Evolutionary conservation across 2,329 filamentous ascomycete species (phyloP).

Genomic region (Ploettnerulaceae sp.): DNA sequence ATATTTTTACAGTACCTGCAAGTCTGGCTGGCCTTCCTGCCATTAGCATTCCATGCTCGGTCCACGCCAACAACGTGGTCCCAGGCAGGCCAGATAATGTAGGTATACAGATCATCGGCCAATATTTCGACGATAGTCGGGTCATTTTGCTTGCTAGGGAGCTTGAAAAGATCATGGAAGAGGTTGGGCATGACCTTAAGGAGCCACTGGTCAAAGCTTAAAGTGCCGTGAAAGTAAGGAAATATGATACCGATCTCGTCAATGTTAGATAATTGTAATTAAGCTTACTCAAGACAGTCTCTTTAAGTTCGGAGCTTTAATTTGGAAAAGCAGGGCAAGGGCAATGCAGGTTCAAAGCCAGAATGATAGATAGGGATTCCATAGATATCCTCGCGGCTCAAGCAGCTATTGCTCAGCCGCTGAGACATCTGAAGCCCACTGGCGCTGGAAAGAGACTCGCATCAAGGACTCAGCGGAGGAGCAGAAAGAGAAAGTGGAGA

Average conservation of each 20-base stretch:
- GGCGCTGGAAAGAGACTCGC: too few species aligned
- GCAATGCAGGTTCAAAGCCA: too few species aligned
- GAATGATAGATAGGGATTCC: too few species aligned
- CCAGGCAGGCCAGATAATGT: slow-evolving; percentile 39
- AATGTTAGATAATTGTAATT: not conserved
- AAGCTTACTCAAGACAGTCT: too few species aligned
- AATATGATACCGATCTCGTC: not conserved
- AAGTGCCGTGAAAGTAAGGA: not conserved
- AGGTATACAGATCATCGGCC: slow-evolving; percentile 74
- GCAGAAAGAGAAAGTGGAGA: too few species aligned
- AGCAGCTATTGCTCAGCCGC: too few species aligned
- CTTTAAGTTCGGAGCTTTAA: too few species aligned
- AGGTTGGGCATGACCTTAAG: not conserved
- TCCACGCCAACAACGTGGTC: slow-evolving; percentile 29
- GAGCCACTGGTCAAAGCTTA: not conserved
- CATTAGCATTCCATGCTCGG: slow-evolving; percentile 67
- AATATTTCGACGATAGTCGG: slow-evolving; percentile 69
- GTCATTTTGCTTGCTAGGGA: slow-evolving; percentile 54
- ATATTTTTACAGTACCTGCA: slow-evolving; percentile 92
- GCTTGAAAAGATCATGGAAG: slow-evolving; percentile 11
- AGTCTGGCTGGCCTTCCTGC: slow-evolving; percentile 88
- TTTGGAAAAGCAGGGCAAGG: too few species aligned
- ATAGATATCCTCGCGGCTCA: too few species aligned
- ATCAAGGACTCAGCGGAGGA: too few species aligned
- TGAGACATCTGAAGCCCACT: too few species aligned